Percentiles rank a stretch among this genome's conserved stretches.
Conservation (phyloP, 306 rosid genomes). For the Ziziphus jujuba region DNA sequence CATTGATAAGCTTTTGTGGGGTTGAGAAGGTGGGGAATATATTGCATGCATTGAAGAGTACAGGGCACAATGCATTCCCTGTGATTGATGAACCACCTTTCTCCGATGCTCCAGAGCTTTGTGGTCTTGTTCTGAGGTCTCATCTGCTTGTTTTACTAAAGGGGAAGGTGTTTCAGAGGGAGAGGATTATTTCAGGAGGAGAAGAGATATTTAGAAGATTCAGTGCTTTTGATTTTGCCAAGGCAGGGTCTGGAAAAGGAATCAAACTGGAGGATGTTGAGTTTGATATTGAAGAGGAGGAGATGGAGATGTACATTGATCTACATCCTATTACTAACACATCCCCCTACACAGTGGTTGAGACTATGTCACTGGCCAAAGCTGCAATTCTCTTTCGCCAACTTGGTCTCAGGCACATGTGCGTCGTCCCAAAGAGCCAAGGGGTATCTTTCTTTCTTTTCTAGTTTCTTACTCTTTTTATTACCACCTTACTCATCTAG, state of each 20-base stretch:
- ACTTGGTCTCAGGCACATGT: constrained; percentile 78
- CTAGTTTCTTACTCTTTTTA: no score
- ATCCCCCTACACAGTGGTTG: constrained; percentile 71
- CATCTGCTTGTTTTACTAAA: constrained; percentile 79
- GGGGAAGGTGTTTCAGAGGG: constrained; percentile 54
- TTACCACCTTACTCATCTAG: no score
- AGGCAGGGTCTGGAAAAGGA: constrained; percentile 86
- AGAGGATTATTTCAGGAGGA: constrained; percentile 28
- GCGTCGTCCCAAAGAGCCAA: constrained; percentile 66
- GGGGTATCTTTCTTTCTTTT: constrained; percentile 45
- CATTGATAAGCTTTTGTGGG: constrained; percentile 59
- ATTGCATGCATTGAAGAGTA: constrained; percentile 46
- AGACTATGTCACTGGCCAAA: constrained; percentile 79
- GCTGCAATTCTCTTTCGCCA: constrained; percentile 76
- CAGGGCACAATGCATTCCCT: constrained; percentile 81
- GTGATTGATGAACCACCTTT: constrained; percentile 91
- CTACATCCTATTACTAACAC: constrained; percentile 71
- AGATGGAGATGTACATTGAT: constrained; percentile 80
- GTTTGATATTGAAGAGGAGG: constrained; percentile 62
- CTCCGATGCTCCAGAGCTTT: constrained; percentile 63
- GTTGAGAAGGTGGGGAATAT: constrained; percentile 68
- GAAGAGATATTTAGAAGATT: constrained; percentile 33
- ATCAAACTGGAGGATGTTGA: constrained; percentile 76
- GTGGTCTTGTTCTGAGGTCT: constrained; percentile 84
- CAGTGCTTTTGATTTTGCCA: constrained; percentile 65